Percentiles rank a stretch among this genome's conserved stretches.
These are phyloP conservation scores for Leucocoprinus leucothites DNA, from an alignment of 768 basidiomycete species.

Conservation along the genomic window DNA sequence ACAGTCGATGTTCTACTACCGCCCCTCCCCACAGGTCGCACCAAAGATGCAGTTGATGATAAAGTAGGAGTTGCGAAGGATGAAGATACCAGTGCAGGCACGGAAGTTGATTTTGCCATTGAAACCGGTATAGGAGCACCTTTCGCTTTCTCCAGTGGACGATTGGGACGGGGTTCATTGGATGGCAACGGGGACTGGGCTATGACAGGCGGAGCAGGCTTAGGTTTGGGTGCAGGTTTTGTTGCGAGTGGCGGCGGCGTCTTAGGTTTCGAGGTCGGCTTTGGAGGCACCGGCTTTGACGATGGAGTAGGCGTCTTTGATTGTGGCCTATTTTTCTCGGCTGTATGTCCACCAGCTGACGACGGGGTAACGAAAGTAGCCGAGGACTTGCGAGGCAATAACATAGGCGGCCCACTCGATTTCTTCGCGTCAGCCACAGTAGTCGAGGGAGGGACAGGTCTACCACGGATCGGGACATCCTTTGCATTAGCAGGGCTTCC, in stretches of 20 bases:
- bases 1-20: conserved; percentile 1
- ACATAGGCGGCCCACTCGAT: background rate
- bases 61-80: conserved; percentile 72
- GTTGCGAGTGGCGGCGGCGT: background rate
- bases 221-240: conserved; percentile 1
- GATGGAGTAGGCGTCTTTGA: background rate
- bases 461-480: background rate
- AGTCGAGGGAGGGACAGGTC: background rate
- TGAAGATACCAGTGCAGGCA: conserved; percentile 66
- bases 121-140: conserved; percentile 28
- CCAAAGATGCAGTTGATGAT: conserved; percentile 75
- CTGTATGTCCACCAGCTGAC: background rate
- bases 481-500: background rate
- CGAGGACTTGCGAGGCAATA: conserved; percentile 11
- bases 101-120: conserved; percentile 56
- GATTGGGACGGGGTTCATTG: background rate
- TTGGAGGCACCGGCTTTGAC: conserved; percentile 12
- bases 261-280: conserved; percentile 3
- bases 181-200: background rate
- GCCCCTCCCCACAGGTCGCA: conserved; percentile 35
- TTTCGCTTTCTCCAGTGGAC: conserved; percentile 16
- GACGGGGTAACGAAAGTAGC: background rate
- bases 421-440: background rate
- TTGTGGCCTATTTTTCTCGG: background rate
- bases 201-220: background rate